Base-by-base conservation (phyloP, 441 rosid species). In the Raphanus hybrid region DNA sequence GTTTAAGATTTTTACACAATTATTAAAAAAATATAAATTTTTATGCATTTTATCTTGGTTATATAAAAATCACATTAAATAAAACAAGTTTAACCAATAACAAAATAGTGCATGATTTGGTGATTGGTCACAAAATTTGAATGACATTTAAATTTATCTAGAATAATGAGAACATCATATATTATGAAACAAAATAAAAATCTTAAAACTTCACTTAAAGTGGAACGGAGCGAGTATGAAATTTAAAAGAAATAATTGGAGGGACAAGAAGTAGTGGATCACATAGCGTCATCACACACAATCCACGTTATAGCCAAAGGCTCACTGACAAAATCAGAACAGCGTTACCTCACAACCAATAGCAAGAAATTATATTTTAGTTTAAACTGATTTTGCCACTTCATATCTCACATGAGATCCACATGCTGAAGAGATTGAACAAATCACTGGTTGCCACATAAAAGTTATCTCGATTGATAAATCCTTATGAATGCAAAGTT, bases 391-490 rank as follows among this genome's bases (percentile, higher is more conserved):
- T 27, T 60, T 73, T 73, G 75, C 71, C 75, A 64, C 64, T 80
- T 48, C 71, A 37, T 66, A 23, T 23, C 2, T 63, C 79, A 75
- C 79, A 71, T 80, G 75, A 57, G 58, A 43, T 69, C n/a, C 78
- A 69, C 82, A 70, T 70, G 76, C 52, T 60, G 50, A 18, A 75
- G 62, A 66, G 50, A 57, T 37, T 18, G 54, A 29, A 12, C 20
- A 74, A 75, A 79, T 71, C 76, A 75, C 66, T 73, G 75, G 78
- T 73, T 54, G 18, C 71, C 82, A 79, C 16, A 45, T 45, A 70
- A 79, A 74, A 64, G 37, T 64, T 43, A 74, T 79, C 43, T 1
- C 69, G 32, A 26, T 3, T 35, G 64, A 32, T 54, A 69, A 62
- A 54, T 69, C 63, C 27, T 57, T 10, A 35, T 69, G 63, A 64